These are phyloP conservation scores for Vaccinium darrowii DNA, from an alignment of 148 eudicot genomes.

Conservation along the genomic window DNA sequence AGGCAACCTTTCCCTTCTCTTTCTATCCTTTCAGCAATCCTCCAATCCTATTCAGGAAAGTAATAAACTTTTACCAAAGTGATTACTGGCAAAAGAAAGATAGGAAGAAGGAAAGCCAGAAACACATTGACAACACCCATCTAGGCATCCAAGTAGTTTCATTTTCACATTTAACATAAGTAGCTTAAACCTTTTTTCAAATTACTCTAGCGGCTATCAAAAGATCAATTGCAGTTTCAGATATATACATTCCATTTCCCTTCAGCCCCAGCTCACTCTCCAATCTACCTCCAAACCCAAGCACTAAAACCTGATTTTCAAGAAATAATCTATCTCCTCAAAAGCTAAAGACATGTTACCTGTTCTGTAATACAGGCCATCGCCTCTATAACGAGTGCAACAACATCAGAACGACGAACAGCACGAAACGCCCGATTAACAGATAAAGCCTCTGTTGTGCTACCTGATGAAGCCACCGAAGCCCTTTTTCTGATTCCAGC, in stretches of 20 bases:
- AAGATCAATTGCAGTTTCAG: background rate
- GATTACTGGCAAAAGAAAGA: background rate
- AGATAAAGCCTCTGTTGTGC: conserved; percentile 94
- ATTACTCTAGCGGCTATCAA: background rate
- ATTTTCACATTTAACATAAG: conserved; percentile 8
- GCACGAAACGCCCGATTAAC: conserved; percentile 97
- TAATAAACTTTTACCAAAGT: background rate
- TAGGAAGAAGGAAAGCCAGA: conserved; percentile 1
- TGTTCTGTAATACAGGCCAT: conserved; percentile 99
- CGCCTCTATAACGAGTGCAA: conserved; percentile 93
- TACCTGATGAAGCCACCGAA: conserved; percentile 90
- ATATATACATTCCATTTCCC: background rate
- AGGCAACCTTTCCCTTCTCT: conserved; percentile 95
- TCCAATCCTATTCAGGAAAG: conserved; percentile 60
- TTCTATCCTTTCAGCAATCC: conserved; percentile 96
- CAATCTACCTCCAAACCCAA: conserved; percentile 8
- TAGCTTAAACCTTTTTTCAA: no score
- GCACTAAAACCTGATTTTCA: background rate
- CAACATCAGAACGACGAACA: conserved; percentile 95
- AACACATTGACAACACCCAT: background rate
- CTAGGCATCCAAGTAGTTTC: background rate
- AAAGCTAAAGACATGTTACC: conserved; percentile 42
- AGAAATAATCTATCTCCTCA: background rate
- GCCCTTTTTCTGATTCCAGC: conserved; percentile 96
- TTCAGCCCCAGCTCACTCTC: background rate